Base-by-base conservation (phyloP, 2,329 filamentous ascomycete genomes). In the Berkeleyomyces rouxiae region DNA sequence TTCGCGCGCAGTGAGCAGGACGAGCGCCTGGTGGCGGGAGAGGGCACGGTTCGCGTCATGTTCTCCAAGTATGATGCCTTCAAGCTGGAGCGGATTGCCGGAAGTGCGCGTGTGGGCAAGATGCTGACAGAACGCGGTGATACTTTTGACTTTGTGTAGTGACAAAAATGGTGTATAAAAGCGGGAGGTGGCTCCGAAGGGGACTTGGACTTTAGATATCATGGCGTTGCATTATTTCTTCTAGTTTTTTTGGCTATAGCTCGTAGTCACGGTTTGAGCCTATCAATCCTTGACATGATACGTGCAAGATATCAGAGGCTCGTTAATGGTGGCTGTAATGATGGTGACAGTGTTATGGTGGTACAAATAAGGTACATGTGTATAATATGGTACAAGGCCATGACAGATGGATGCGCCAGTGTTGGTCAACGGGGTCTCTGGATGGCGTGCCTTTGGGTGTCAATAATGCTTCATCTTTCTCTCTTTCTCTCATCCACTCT, bases 11-110 rank as follows among this genome's bases (percentile, higher is more conserved):
- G 76, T 73, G 81, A 79, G 72, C 78, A 79, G 69, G 78, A 80
- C 66, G 70, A 78, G 68, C 77, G 71, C 69, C 72, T 80, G 66
- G 81, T 78, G 72, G 79, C 76, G 61, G 83, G 79, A 4, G 78
- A 82, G 66, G 87, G 83, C 0, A 80, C 74, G 51, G 79, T 86
- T 7, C 77, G 76, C 69, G 79, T 74, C 70, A 71, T 93, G 66
- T 97, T 97, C 71, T 92, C 88, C 7, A 90, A 84, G 72, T 96
- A 90, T 79, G 93, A 99, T 75, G 82, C 85, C 10, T 76, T 97
- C 75, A 91, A 88, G 76, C 74, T 97, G 68, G 93, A 99, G 77
- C 81, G 93, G 63, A 77, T 97, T 46, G 91, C 91, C 1, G 93
- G 93, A 0, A 88, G 81, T 1, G 82, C 86, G 74, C 82, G 93